Evolutionary conservation across 495 filamentous ascomycete species (phyloP), one percentile per base, ranked within the genome.

Genomic region (Xylaria scruposa): DNA sequence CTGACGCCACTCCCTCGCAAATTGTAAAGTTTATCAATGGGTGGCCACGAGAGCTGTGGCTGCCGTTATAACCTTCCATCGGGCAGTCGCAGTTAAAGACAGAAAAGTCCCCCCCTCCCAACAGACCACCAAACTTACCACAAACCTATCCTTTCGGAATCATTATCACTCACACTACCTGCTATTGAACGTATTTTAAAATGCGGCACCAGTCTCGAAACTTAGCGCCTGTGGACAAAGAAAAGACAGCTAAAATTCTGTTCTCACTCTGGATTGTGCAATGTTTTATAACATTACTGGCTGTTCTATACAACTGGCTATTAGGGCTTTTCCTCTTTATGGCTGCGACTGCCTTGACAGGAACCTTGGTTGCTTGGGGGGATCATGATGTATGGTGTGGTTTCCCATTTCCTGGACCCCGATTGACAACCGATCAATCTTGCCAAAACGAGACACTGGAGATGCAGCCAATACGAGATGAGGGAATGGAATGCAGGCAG

Each of bases 11-110:
- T 51, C 19, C 47, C 47, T 51, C 47, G n/a, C 47, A 51, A 24
- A 51, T 24, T 51, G 24, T 51, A 51, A 51, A 51, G 47, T 51
- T 51, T n/a, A 51, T 51, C 47, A 47, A 47, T n/a, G n/a, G n/a
- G 47, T 51, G 47, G 47, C 47, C 21, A 24, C 47, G 47, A 51
- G 47, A 24, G 47, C 47, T 51, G 47, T 51, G 47, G 47, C n/a
- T 51, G 47, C 47, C 47, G 47, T 51, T 51, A 51, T 51, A 51
- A 51, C 47, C 47, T 51, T 51, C 47, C n/a, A 51, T 51, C 47
- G 47, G 47, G n/a, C 46, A 49, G 46, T 49, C 46, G 46, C 19
- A 49, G 19, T 49, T 21, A 49, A 49, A 21, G 19, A 49, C 46
- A 51, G 47, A 51, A 51, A 51, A 12, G 47, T 38, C n/a, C n/a